These are phyloP conservation scores for Candida krabiensis DNA, from an alignment of 805 yeast species.

Conservation along the genomic window DNA sequence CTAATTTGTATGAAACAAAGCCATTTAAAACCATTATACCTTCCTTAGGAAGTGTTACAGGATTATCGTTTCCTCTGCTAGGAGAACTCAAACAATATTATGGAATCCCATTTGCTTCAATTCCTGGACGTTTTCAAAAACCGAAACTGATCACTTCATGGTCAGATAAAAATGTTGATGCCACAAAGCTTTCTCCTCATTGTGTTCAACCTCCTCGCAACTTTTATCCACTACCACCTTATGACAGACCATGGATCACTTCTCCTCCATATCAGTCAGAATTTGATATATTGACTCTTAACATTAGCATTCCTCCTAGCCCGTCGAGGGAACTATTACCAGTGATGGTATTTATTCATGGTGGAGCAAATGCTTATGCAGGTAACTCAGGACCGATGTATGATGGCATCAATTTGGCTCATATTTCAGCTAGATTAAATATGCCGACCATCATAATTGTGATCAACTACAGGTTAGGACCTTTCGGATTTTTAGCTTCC, in stretches of 20 bases:
- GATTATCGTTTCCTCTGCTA: constrained; percentile 1
- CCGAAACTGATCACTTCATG: constrained; percentile 5
- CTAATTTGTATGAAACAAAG: too few relatives aligned
- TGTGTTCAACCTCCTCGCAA: constrained; percentile 8
- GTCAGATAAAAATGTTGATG: constrained; percentile 5
- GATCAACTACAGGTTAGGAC: constrained; percentile 20
- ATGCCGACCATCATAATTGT: constrained; percentile 13
- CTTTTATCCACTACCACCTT: constrained; percentile 6
- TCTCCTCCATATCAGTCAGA: constrained; percentile 5
- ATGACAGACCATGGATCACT: constrained; percentile 9
- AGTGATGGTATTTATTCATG: constrained; percentile 21
- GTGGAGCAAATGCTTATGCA: constrained; percentile 18
- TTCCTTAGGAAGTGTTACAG: constrained; percentile 3
- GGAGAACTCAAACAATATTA: constrained; percentile 2
- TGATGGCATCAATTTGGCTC: constrained; percentile 10
- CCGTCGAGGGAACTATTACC: constrained; percentile 10
- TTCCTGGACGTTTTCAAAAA: constrained; percentile 10
- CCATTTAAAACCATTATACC: too few relatives aligned
- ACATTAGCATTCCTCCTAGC: constrained; percentile 8
- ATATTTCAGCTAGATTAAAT: constrained; percentile 4
- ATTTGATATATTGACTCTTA: constrained; percentile 6
- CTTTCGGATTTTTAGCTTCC: constrained; percentile 20
- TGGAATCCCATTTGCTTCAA: constrained; percentile 8
- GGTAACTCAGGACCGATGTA: constrained; percentile 6
- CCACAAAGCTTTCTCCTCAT: constrained; percentile 5